Evolutionary conservation across 2,329 filamentous ascomycete species (phyloP).

Genomic region (Mycosphaerelloides madeirae): DNA sequence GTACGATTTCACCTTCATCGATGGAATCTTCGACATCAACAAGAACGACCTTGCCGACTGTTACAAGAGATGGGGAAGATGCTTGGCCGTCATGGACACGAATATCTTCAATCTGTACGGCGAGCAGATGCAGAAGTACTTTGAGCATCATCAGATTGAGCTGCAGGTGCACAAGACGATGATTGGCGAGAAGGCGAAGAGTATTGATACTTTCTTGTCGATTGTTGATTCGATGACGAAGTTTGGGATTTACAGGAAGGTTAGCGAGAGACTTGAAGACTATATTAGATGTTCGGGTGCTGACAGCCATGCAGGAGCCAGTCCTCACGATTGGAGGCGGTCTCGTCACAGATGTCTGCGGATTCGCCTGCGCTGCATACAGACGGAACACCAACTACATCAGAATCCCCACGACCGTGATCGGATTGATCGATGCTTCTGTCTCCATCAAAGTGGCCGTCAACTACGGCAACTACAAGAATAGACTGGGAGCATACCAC

Average conservation of each 20-base stretch:
- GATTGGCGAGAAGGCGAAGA: constrained; percentile 72
- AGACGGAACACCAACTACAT: constrained; percentile 70
- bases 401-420: constrained; percentile 68
- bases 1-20: constrained; percentile 70
- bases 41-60: constrained; percentile 60
- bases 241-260: constrained; percentile 56
- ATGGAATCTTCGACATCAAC: constrained; percentile 59
- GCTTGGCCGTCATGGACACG: constrained; percentile 64
- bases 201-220: constrained; percentile 62
- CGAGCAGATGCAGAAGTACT: constrained; percentile 61
- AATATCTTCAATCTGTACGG: constrained; percentile 69
- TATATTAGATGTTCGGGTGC: constrained; percentile 27
- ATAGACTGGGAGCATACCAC: constrained; percentile 68
- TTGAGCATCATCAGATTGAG: constrained; percentile 58
- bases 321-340: constrained; percentile 64
- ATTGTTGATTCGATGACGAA: constrained; percentile 72
- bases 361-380: constrained; percentile 68
- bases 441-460: constrained; percentile 75
- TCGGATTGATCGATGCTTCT: constrained; percentile 69
- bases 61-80: constrained; percentile 61
- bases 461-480: constrained; percentile 73
- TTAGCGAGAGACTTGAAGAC: constrained; percentile 25
- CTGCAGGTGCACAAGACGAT: constrained; percentile 66
- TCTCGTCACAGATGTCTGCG: constrained; percentile 68
- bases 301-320: constrained; percentile 47